phyloP scores from a whole-genome alignment of 176 grass and related monocot genomes.

The Oryza glaberrima region DNA sequence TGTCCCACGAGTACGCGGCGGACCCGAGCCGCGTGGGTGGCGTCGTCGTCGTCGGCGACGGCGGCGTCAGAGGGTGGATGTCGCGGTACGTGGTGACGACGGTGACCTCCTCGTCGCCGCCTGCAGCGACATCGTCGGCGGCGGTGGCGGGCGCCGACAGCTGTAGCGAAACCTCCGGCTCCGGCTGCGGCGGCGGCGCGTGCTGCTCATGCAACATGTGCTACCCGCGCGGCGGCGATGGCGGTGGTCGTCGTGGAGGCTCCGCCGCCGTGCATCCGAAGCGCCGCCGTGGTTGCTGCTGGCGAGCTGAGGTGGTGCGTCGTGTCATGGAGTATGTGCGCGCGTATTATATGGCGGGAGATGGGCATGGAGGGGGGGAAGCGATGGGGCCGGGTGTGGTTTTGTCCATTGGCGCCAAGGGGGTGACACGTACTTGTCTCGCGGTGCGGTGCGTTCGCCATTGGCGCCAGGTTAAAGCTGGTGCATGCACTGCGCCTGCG shows the following conservation, averaged over 20 bases:
- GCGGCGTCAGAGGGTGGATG: conserved; percentile 51
- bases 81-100: conserved; percentile 65
- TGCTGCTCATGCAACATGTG: conserved; percentile 68
- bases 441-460: neutral
- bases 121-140: neutral
- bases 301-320: neutral
- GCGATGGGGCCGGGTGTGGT: neutral
- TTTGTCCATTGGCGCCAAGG: conserved; percentile 37
- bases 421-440: conserved; percentile 47
- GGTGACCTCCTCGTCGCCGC: neutral
- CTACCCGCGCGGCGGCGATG: conserved; percentile 25
- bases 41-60: conserved; percentile 37
- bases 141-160: neutral
- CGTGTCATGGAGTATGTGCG: neutral
- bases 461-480: neutral
- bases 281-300: neutral
- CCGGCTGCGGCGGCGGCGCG: conserved; percentile 6
- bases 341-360: neutral
- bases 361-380: too few species aligned
- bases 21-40: conserved; percentile 38
- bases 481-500: conserved; percentile 3
- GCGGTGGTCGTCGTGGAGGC: conserved; percentile 26
- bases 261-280: conserved; percentile 39
- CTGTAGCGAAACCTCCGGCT: neutral
- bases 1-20: conserved; percentile 50